Evolutionary conservation across 2,329 filamentous ascomycete species (phyloP).

Genomic region (Diaporthe ampelina): DNA sequence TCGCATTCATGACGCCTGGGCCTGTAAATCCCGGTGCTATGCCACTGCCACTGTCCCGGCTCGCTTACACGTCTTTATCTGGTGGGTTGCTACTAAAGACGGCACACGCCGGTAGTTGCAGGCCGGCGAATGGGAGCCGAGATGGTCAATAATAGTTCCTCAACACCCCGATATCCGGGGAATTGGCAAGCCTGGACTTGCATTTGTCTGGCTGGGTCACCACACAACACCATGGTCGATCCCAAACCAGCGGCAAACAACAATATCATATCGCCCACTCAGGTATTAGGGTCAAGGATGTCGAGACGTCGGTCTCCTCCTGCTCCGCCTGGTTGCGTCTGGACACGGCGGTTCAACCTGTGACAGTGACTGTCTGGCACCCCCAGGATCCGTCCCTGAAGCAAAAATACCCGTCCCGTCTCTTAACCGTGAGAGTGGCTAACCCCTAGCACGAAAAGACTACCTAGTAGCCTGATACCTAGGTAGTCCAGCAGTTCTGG

Average conservation of each 20-base stretch:
- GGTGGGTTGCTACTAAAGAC: slow-evolving; percentile 22
- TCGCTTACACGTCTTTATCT: slow-evolving; percentile 6
- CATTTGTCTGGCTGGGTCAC: background rate
- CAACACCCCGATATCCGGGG: slow-evolving; percentile 18
- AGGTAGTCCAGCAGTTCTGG: too few relatives aligned
- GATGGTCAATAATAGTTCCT: slow-evolving; percentile 13
- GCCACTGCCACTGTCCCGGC: background rate
- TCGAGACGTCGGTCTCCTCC: slow-evolving; percentile 30
- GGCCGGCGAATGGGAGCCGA: slow-evolving; percentile 25
- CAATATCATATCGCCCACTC: slow-evolving; percentile 24
- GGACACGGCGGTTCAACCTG: slow-evolving; percentile 31
- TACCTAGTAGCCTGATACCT: background rate
- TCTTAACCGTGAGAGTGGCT: background rate
- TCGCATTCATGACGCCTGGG: slow-evolving; percentile 21
- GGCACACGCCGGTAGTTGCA: slow-evolving; percentile 27
- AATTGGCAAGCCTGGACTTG: slow-evolving; percentile 11
- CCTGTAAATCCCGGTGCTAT: slow-evolving; percentile 25
- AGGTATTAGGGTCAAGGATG: slow-evolving; percentile 19
- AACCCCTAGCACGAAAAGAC: background rate
- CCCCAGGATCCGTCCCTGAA: slow-evolving; percentile 16
- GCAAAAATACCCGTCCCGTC: slow-evolving; percentile 25
- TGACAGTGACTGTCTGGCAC: slow-evolving; percentile 38
- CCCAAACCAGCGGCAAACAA: slow-evolving; percentile 24
- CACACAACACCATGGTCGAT: slow-evolving; percentile 2
- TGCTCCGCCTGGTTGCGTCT: slow-evolving; percentile 24